Percentiles rank a stretch among this genome's conserved stretches.
phyloP scores from a whole-genome alignment of 2,329 filamentous ascomycete species.

The Thelonectria blattea region DNA sequence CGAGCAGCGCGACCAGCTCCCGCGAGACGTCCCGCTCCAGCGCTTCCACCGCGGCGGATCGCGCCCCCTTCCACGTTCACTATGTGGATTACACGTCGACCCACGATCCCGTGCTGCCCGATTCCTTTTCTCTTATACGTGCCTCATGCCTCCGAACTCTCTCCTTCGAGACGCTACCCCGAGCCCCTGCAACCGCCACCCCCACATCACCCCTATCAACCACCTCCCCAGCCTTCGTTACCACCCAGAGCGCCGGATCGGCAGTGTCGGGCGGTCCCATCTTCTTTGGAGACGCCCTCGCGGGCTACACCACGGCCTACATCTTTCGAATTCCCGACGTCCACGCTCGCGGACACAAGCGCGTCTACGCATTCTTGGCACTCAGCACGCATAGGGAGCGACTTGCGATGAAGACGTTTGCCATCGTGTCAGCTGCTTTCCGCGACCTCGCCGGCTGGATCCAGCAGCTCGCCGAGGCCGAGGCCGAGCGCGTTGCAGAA shows the following conservation, averaged over 20 bases:
- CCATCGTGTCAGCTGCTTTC: constrained; percentile 66
- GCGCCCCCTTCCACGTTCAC: constrained; percentile 62
- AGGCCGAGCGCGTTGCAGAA: constrained; percentile 63
- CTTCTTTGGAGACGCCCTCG: constrained; percentile 69
- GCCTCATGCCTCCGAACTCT: constrained; percentile 70
- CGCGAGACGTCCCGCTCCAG: constrained; percentile 59
- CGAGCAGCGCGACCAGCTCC: constrained; percentile 51
- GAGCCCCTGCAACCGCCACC: constrained; percentile 54
- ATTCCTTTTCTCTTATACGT: constrained; percentile 71
- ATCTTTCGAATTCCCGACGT: constrained; percentile 73
- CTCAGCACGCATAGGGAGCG: constrained; percentile 70
- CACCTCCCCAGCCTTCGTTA: constrained; percentile 58
- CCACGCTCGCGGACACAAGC: constrained; percentile 70
- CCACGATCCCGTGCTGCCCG: constrained; percentile 65
- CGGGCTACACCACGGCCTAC: constrained; percentile 73
- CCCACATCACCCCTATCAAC: constrained; percentile 45
- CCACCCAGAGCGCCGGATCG: constrained; percentile 59
- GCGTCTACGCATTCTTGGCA: constrained; percentile 72
- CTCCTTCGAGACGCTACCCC: constrained; percentile 70
- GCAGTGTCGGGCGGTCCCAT: constrained; percentile 69
- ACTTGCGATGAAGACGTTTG: constrained; percentile 69
- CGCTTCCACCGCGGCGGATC: constrained; percentile 55
- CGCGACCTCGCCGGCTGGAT: constrained; percentile 71
- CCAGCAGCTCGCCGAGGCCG: constrained; percentile 66
- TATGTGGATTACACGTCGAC: constrained; percentile 73